Evolutionary conservation across 2,329 filamentous ascomycete species (phyloP), one percentile per base, ranked within the genome.

Genomic region (Diplodia seriata): DNA sequence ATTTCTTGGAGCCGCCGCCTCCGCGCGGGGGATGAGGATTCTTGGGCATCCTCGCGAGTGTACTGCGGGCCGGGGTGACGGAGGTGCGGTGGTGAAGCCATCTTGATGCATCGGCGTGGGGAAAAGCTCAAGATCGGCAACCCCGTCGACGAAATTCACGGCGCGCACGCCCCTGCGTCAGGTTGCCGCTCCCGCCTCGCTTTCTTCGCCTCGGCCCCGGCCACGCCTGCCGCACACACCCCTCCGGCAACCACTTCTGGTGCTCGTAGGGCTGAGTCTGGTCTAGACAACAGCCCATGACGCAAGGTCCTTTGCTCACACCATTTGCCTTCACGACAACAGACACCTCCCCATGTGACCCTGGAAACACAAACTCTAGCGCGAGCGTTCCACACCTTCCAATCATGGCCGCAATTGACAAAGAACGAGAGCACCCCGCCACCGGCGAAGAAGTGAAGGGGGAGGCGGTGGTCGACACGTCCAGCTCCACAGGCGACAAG

Each of bases 1-100:
- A 59, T 71, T 83, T 83, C 71, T 81, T 81, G 55, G 76, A 74
- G 33, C 70, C 70, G 23, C 74, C 71, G 63, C 76, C 77, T 29
- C 75, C 73, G 68, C 82, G 80, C 23, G 82, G 81, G 33, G 81
- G 78, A 70, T 84, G 82, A 62, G 81, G 79, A 74, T 84, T 84
- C 70, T 83, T 84, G 54, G 81, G 81, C 82, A 84, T 84, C 51
- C 43, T 73, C 59, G 61, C n/a, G 31, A 31, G 43, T 57, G 26
- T 29, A 40, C 18, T 50, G 38, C 50, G 57, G 49, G 43, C 33
- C 9, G 20, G 36, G 23, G 43, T 47, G 66, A 38, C 26, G 66
- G 14, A 62, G 56, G 38, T 57, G 57, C 49, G 29, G 57, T 68
- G 59, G 57, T 56, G 36, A 20, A 64, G 56, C 50, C 66, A 63